Evolutionary conservation across 164 flowering plant genomes (phyloP), one percentile per base, ranked within the genome.

Genomic region (Akebia trifoliata): DNA sequence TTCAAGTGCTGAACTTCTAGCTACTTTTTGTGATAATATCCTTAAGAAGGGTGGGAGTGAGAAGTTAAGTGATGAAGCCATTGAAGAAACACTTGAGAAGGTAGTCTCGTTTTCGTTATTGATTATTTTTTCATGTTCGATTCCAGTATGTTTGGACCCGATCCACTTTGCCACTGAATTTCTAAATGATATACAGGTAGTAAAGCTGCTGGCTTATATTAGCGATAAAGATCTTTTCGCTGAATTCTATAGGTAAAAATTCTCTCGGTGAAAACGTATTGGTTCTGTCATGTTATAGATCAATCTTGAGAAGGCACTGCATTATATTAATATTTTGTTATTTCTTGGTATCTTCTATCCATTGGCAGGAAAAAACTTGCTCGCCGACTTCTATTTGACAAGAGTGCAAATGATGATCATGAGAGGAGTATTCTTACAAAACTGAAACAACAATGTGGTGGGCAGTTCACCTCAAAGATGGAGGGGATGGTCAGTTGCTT

Each of bases 401-500:
- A 81, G 83, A 91, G 95, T 74, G 92, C 92, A 12, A 91, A 85
- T 72, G 96, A 88, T 72, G 98, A 88, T 48, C 98, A 88, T 68
- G 98, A 91, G 63, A 78, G 96, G 71, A 82, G 92, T 75, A 84
- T 86, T 36, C 53, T 91, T 68, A 79, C 98, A 30, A 91, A 91
- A 68, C 63, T 91, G 74, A 91, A 91, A 72, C 94, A 88, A 72
- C 98, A 91, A 68, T 88, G 88, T 68, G 97, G 97, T 65, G 92
- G 95, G 37, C 97, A 91, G 75, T 91, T 91, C 70, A 91, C 98
- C 8, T 91, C 98, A 29, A 91, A 88, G 77, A 91, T 91, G 98
- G 98, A 91, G 78, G 93, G 98, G 24, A 91, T 88, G 98, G 98
- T 87, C 4, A 67, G 85, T 70, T 51, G 0, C 48, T 39, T 4